Evolutionary conservation across 495 filamentous ascomycete species (phyloP), one percentile per base, ranked within the genome.

Genomic region (Chaetomium cochliodes): DNA sequence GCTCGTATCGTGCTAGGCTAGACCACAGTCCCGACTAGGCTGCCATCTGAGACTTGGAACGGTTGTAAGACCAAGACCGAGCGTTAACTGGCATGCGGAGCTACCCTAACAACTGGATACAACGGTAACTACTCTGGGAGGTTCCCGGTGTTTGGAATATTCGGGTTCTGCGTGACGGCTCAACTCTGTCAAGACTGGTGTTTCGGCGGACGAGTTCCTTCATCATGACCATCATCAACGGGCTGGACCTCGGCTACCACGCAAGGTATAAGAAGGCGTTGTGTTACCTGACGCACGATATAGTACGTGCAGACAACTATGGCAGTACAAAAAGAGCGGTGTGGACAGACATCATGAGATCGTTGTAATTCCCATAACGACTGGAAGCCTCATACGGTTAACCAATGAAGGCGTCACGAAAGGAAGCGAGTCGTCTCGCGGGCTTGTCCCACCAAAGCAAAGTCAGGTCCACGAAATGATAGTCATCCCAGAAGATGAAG

Each of bases 201-300:
- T 37, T 37, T 37, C 44, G 44, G 1, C n/a, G 3, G 44, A 47
- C 12, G 16, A 18, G 16, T 50, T 50, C 20, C n/a, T 20, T 18
- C 52, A 18, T 16, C 30, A 37, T 37, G 33, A 0, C 26, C 5
- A 37, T 37, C 26, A 55, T 20, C 11, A 37, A 3, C 16, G 11
- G 15, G 9, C 50, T 30, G 3, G 5, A 5, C 54, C 12, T 23
- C 37, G 23, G 22, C 20, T 46, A 8, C 13, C 39, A n/a, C 12
- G 8, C n/a, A 50, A 11, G 30, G 46, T 39, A 0, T 16, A 25
- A 47, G 18, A 42, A 60, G n/a, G 23, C n/a, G 46, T 44, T 11
- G 47, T 50, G 46, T 50, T 50, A 50, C 46, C n/a, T 23, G 46
- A 50, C 46, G 46, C 46, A 50, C 46, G 46, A 50, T 50, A 50